Conservation (phyloP, 2,329 filamentous ascomycete genomes). For the Xylariaceae sp. region DNA sequence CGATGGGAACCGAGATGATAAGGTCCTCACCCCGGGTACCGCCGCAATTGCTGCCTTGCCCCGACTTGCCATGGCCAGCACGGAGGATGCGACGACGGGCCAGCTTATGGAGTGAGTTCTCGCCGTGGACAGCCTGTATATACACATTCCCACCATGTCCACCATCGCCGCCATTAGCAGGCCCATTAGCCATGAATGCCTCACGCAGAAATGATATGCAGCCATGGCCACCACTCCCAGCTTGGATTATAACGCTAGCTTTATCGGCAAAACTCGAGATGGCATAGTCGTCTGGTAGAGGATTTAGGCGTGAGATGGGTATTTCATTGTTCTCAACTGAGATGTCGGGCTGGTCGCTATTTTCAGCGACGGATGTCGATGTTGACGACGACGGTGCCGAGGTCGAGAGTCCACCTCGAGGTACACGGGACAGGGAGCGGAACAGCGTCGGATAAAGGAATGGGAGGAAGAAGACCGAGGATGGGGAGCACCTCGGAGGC, state of each 20-base stretch:
- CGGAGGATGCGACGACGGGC: constrained; percentile 70
- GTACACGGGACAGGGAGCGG: constrained; percentile 27
- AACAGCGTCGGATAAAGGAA: constrained; percentile 51
- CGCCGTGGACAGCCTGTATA: constrained; percentile 85
- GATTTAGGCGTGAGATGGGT: constrained; percentile 64
- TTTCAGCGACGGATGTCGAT: constrained; percentile 20
- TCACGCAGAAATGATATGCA: constrained; percentile 94
- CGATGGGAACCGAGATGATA: constrained; percentile 84
- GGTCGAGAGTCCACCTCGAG: constrained; percentile 27
- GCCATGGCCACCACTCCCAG: constrained; percentile 80
- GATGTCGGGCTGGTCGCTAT: constrained; percentile 26
- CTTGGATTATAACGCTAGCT: constrained; percentile 70
- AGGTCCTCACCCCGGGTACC: constrained; percentile 83
- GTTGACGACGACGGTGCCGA: constrained; percentile 19
- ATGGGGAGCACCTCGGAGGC: constrained; percentile 40
- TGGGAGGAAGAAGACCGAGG: constrained; percentile 39
- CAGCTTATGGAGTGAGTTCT: constrained; percentile 91
- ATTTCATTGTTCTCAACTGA: constrained; percentile 36
- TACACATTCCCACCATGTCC: constrained; percentile 89
- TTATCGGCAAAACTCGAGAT: constrained; percentile 82
- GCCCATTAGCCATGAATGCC: constrained; percentile 82
- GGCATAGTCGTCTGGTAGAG: constrained; percentile 77
- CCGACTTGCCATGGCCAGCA: constrained; percentile 71
- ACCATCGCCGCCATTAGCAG: constrained; percentile 91
- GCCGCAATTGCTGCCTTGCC: constrained; percentile 66